Base-by-base conservation (phyloP, 2,329 filamentous ascomycete species). In the Monilinia fructicola region DNA sequence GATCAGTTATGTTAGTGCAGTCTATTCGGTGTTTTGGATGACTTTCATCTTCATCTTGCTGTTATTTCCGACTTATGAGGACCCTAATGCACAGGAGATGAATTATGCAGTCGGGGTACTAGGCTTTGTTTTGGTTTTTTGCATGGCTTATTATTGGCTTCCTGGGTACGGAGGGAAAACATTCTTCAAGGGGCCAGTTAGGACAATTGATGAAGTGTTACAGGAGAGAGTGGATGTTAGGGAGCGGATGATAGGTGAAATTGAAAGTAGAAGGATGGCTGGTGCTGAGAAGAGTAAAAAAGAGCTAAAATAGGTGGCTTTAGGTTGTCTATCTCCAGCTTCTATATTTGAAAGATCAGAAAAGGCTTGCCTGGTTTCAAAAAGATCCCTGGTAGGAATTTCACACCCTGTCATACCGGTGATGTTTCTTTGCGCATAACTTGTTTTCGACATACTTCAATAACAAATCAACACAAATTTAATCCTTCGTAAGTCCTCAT, bases 81-180 rank as follows among this genome's bases (percentile, higher is more conserved):
- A 70, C 31, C 73, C 74, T 0, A 67, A 67, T 12, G 60, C 69
- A 1, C 61, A 74, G 26, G 70, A 76, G 52, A 76, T 76, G 75
- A 76, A 76, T 52, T 76, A 76, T 66, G 75, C 74, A 0, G 70
- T 76, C 35, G 74, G 69, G 18, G 74, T 76, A 2, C 52, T 76
- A 21, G 75, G 74, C 0, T 73, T 71, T 54, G 75, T 76, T 9
- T 53, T 76, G 6, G 35, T 75, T 4, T 75, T 75, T 59, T 76
- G 74, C 67, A 67, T 76, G 16, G 70, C 60, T 11, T 76, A 76
- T 69, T 76, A 74, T 67, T 76, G 66, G 46, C 56, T 73, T 21
- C 75, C 74, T 1, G 69, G 67, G 18, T 71, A 70, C 53, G 75
- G 74, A 2, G 75, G 74, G 1, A 75, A 72, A 67, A 75, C 73